Base-by-base conservation (phyloP, 2,329 filamentous ascomycete genomes). In the Verticillium nubilum region DNA sequence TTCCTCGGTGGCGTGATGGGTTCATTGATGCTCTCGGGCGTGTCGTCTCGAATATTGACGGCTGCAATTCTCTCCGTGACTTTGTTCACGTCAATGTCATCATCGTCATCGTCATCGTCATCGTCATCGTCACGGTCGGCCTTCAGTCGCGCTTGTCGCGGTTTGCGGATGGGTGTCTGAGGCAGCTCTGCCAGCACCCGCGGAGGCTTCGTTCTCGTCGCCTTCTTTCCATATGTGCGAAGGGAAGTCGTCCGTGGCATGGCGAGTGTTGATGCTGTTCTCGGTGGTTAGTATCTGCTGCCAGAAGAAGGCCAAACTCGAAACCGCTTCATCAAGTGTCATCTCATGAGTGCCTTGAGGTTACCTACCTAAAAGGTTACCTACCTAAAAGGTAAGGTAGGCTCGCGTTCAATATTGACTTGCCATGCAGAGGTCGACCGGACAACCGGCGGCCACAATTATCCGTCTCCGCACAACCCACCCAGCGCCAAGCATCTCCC, bases 111-210 rank as follows among this genome's bases (percentile, higher is more conserved):
- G n/a, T n/a, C n/a, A n/a, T n/a, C n/a, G n/a, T n/a, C n/a, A n/a
- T n/a, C n/a, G n/a, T n/a, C n/a, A n/a, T n/a, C n/a, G n/a, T n/a
- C n/a, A n/a, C n/a, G 19, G 12, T 53, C 37, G 26, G 52, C 25
- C 59, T 52, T 15, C 15, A 19, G 15, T 27, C 33, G 47, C 2
- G 37, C 37, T 25, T 56, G 26, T 25, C 60, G 56, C 42, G 66
- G 65, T 52, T 64, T 69, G 54, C 78, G 76, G 56, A 77, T 62
- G 3, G 82, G 82, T 52, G 78, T 83, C 60, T 77, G 76, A 0
- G 81, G 80, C 9, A 85, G 69, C 64, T 83, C 79, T 23, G 77
- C 77, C 63, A 84, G 83, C 52, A 82, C 70, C 25, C 79, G 74
- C 50, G 81, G 76, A 19, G 76, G 73, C 61, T 75, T 80, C 27